phyloP scores from a whole-genome alignment of 495 filamentous ascomycete species.

The Talaromyces ruber region DNA sequence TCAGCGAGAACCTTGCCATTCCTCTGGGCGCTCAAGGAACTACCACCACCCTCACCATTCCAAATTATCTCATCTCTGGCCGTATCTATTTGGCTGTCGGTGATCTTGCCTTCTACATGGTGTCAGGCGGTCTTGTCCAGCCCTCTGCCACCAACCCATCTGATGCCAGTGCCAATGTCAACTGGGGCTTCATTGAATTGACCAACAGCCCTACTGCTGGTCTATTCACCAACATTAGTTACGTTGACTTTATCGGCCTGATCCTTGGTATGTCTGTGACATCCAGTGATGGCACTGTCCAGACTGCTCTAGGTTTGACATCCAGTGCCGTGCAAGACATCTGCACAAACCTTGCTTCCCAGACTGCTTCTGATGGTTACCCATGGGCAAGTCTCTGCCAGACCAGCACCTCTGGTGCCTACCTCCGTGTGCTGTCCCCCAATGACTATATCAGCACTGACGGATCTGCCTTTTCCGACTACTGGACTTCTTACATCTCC shows the following conservation, averaged over 20 bases:
- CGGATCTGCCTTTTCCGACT: slow-evolving; percentile 19
- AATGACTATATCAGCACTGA: slow-evolving; percentile 4
- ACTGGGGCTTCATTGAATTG: slow-evolving; percentile 42
- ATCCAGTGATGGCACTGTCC: slow-evolving; percentile 19
- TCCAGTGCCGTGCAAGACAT: slow-evolving; percentile 21
- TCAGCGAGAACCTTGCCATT: slow-evolving; percentile 19
- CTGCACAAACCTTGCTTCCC: slow-evolving; percentile 25
- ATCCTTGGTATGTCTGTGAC: slow-evolving; percentile 29
- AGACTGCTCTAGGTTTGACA: slow-evolving; percentile 24
- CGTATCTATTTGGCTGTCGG: slow-evolving; percentile 35
- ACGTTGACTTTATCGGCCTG: slow-evolving; percentile 40
- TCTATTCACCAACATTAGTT: slow-evolving; percentile 36
- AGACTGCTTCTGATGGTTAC: slow-evolving; percentile 23
- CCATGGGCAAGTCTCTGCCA: slow-evolving; percentile 32
- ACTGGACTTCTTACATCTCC: slow-evolving; percentile 56
- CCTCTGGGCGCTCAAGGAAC: slow-evolving; percentile 19
- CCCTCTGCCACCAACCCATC: slow-evolving; percentile 32
- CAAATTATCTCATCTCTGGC: slow-evolving; percentile 26
- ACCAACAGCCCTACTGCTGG: slow-evolving; percentile 25
- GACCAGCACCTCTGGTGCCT: slow-evolving; percentile 12
- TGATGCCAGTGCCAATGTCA: slow-evolving; percentile 29
- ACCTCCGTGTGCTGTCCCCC: slow-evolving; percentile 2
- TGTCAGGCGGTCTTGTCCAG: slow-evolving; percentile 22
- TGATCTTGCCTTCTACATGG: slow-evolving; percentile 25
- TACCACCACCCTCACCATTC: slow-evolving; percentile 27